These are phyloP conservation scores for Croton setiger DNA, from an alignment of 441 rosid species.

Conservation along the genomic window DNA sequence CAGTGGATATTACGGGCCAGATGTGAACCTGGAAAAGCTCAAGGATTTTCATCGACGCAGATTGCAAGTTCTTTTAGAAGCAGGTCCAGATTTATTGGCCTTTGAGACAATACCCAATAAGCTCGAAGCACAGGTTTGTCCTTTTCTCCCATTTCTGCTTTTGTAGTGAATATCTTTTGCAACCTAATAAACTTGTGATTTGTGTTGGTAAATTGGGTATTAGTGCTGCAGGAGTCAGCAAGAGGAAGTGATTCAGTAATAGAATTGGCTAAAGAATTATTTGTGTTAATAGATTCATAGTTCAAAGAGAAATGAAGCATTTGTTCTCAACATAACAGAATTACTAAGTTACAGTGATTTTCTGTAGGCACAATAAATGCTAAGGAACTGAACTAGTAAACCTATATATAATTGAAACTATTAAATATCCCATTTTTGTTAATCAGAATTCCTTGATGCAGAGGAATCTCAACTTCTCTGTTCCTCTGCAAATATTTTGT, in stretches of 20 bases:
- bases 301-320: background rate
- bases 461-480: background rate
- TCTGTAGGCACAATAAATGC: background rate
- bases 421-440: background rate
- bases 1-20: constrained; percentile 71
- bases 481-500: background rate
- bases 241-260: background rate
- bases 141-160: constrained; percentile 1
- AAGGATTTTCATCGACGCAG: constrained; percentile 86
- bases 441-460: background rate
- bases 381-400: background rate
- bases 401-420: background rate
- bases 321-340: background rate
- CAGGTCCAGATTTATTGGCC: constrained; percentile 86
- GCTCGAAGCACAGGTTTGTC: constrained; percentile 83
- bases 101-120: constrained; percentile 91
- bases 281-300: background rate
- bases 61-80: constrained; percentile 74
- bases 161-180: no score
- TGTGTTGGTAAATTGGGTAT: background rate
- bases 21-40: constrained; percentile 53
- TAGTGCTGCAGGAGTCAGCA: background rate
- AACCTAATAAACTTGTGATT: background rate
- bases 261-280: background rate
- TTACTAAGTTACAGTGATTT: background rate